phyloP scores from a whole-genome alignment of 345 rosid genomes.

The Physaria fendleri region DNA sequence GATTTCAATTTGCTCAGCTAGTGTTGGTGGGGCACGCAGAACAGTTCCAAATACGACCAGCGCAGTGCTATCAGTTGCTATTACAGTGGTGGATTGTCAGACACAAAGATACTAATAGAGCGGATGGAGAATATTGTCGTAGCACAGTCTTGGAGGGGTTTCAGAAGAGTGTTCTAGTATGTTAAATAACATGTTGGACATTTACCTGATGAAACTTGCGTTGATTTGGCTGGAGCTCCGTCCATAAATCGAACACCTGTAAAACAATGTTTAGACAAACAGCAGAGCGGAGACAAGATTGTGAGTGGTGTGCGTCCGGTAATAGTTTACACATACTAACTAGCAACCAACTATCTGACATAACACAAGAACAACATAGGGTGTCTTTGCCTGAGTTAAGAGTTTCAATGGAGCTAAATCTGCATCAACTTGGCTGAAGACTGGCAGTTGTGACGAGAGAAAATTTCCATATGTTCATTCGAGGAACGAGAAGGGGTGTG shows the following conservation, averaged over 20 bases:
- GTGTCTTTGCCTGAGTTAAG: conserved; percentile 84
- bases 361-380: conserved; percentile 40
- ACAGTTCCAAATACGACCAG: conserved; percentile 35
- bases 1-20: conserved; percentile 64
- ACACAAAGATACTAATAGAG: conserved; percentile 56
- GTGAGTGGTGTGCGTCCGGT: conserved; percentile 57
- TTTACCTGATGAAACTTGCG: conserved; percentile 77
- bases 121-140: conserved; percentile 78
- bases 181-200: conserved; percentile 62
- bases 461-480: conserved; percentile 50
- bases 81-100: conserved; percentile 61
- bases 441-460: conserved; percentile 87
- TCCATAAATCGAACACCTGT: conserved; percentile 32
- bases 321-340: conserved; percentile 51
- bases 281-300: conserved; percentile 46
- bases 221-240: conserved; percentile 56
- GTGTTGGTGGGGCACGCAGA: conserved; percentile 54
- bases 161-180: conserved; percentile 70
- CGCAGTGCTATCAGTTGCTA: conserved; percentile 40
- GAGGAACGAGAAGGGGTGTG: conserved; percentile 42
- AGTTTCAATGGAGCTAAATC: conserved; percentile 93
- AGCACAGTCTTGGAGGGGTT: conserved; percentile 73
- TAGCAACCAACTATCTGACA: conserved; percentile 38
- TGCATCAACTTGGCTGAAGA: conserved; percentile 90
- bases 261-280: conserved; percentile 42